phyloP scores from a whole-genome alignment of 1,284 basidiomycete species.

The Trametes versicolor region DNA sequence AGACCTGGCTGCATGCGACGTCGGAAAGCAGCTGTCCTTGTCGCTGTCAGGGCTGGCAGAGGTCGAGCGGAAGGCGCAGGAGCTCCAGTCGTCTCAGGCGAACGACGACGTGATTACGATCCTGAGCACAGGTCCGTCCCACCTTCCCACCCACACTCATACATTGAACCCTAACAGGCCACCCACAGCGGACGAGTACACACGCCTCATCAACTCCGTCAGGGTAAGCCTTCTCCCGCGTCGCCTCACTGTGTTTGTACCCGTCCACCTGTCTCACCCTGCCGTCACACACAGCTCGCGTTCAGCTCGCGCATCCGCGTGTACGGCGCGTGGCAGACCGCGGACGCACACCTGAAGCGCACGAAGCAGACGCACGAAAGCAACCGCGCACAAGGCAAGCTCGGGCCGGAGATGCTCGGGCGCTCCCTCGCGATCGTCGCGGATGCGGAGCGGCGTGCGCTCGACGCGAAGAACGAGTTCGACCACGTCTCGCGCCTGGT shows the following conservation, averaged over 20 bases:
- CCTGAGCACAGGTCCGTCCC: constrained; percentile 71
- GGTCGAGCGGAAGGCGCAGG: constrained; percentile 77
- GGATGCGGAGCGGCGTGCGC: constrained; percentile 87
- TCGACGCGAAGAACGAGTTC: constrained; percentile 88
- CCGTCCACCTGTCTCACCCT: too few species aligned
- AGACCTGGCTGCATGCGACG: constrained; percentile 78
- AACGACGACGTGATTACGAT: constrained; percentile 83
- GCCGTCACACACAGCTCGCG: constrained; percentile 64
- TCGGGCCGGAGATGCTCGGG: constrained; percentile 72
- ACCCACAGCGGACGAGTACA: constrained; percentile 85
- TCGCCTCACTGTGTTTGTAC: too few species aligned
- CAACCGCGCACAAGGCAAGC: constrained; percentile 76
- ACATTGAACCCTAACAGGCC: constrained; percentile 3
- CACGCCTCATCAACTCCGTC: constrained; percentile 90
- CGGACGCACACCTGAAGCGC: constrained; percentile 80
- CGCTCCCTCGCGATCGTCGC: constrained; percentile 78
- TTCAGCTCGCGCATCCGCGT: constrained; percentile 88
- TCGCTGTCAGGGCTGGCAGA: constrained; percentile 77
- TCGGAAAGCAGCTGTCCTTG: constrained; percentile 77
- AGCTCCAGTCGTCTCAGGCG: constrained; percentile 75
- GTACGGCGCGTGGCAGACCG: constrained; percentile 83
- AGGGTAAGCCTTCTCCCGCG: constrained; percentile 62
- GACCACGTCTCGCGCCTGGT: constrained; percentile 88
- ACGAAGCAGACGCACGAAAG: constrained; percentile 84
- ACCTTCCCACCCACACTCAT: neutral